Evolutionary conservation across 2,329 filamentous ascomycete genomes (phyloP).

Genomic region (Diaporthe capsici): DNA sequence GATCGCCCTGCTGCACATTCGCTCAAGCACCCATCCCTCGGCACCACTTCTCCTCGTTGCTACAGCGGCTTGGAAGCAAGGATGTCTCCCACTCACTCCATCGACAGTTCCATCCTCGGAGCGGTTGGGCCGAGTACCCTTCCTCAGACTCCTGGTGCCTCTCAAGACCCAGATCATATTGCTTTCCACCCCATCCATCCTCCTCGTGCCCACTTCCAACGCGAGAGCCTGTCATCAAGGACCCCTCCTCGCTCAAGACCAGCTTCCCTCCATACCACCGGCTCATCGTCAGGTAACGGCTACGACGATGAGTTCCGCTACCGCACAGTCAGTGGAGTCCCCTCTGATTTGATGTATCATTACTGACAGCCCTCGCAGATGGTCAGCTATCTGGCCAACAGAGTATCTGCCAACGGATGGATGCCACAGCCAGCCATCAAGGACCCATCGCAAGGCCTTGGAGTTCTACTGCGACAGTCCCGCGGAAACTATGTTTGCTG

Average conservation of each 20-base stretch:
- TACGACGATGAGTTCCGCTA: conserved; percentile 51
- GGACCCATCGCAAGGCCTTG: conserved; percentile 47
- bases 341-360: background rate
- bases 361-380: conserved; percentile 45
- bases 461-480: conserved; percentile 56
- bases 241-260: conserved; percentile 34
- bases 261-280: conserved; percentile 36
- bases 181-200: conserved; percentile 20
- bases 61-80: background rate
- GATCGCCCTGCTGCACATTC: conserved; percentile 8
- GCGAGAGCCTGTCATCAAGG: conserved; percentile 29
- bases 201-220: conserved; percentile 29
- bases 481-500: conserved; percentile 58
- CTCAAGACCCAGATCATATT: conserved; percentile 19
- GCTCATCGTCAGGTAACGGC: conserved; percentile 33
- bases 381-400: conserved; percentile 50
- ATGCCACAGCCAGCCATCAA: conserved; percentile 45
- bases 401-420: conserved; percentile 50
- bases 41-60: background rate
- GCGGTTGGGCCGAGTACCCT: conserved; percentile 2
- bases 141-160: background rate
- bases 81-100: conserved; percentile 30
- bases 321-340: conserved; percentile 47
- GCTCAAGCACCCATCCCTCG: background rate
- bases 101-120: conserved; percentile 19